Conservation (phyloP, 129 eudicot genomes). For the Kitagawia praeruptora region DNA sequence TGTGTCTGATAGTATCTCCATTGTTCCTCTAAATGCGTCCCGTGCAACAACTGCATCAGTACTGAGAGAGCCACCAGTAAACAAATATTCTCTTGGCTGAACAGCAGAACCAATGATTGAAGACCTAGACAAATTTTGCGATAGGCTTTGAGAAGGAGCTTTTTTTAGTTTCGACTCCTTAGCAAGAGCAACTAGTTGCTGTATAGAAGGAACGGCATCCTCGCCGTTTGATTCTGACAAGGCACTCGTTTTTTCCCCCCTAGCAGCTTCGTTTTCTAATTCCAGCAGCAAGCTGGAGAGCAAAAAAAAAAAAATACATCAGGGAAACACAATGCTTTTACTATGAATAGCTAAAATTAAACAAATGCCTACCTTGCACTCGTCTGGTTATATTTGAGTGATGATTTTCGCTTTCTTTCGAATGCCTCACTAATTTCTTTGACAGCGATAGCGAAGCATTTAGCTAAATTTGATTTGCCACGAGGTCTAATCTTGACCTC, state of each 20-base stretch:
- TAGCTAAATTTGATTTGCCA: slow-evolving; percentile 62
- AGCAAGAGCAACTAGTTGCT: not conserved
- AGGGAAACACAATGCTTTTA: not conserved
- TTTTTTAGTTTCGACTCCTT: not conserved
- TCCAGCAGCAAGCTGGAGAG: not conserved
- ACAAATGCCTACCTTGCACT: slow-evolving; percentile 41
- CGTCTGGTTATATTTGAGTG: slow-evolving; percentile 19
- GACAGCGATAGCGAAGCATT: slow-evolving; percentile 64
- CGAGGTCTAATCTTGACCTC: slow-evolving; percentile 50
- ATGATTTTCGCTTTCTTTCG: slow-evolving; percentile 32
- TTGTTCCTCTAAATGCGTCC: slow-evolving; percentile 82
- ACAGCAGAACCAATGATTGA: slow-evolving; percentile 20
- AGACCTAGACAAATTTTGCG: not conserved
- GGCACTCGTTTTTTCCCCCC: not conserved
- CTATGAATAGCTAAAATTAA: not conserved
- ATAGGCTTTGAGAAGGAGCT: not conserved
- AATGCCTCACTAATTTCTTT: slow-evolving; percentile 62
- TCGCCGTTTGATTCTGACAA: not conserved
- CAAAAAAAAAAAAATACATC: not conserved
- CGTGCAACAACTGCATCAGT: slow-evolving; percentile 88
- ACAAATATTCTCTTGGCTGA: slow-evolving; percentile 32
- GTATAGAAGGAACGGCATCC: not conserved
- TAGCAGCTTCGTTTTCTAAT: not conserved
- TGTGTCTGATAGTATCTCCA: slow-evolving; percentile 66
- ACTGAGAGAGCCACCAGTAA: not conserved